Percentiles rank a stretch among this genome's conserved stretches.
phyloP scores from a whole-genome alignment of 306 rosid genomes.

The Argentina anserina region DNA sequence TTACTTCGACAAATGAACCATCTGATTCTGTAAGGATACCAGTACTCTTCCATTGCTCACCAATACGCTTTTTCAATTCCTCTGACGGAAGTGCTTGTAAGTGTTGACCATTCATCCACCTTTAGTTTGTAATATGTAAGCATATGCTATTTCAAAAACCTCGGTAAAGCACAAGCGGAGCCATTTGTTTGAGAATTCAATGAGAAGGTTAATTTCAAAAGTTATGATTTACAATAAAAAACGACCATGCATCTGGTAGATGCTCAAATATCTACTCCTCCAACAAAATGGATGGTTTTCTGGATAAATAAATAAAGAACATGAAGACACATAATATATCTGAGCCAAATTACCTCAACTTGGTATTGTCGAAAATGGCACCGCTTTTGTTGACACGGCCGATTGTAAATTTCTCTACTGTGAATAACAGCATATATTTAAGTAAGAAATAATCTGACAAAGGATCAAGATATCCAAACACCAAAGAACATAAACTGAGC shows the following conservation, averaged over 20 bases:
- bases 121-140: constrained; percentile 22
- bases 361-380: constrained; percentile 63
- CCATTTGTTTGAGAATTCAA: constrained; percentile 13
- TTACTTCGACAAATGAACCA: constrained; percentile 73
- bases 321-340: not conserved
- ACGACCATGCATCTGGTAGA: not conserved
- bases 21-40: constrained; percentile 54
- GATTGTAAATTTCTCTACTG: constrained; percentile 89
- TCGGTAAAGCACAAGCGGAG: not conserved
- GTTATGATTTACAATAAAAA: not conserved
- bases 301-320: not conserved
- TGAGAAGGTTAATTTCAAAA: constrained; percentile 1
- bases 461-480: constrained; percentile 10
- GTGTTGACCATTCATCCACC: constrained; percentile 99
- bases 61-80: constrained; percentile 64
- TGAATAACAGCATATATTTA: constrained; percentile 14
- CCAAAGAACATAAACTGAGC: not conserved
- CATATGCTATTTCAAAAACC: not conserved
- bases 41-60: constrained; percentile 65
- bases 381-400: constrained; percentile 90
- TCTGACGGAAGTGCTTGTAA: constrained; percentile 67
- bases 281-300: not conserved
- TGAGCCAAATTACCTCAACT: constrained; percentile 9
- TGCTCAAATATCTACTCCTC: not conserved
- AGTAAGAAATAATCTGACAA: constrained; percentile 13